Evolutionary conservation across 371 early-diverging fungal species (phyloP).

Genomic region (Nematocida major): DNA sequence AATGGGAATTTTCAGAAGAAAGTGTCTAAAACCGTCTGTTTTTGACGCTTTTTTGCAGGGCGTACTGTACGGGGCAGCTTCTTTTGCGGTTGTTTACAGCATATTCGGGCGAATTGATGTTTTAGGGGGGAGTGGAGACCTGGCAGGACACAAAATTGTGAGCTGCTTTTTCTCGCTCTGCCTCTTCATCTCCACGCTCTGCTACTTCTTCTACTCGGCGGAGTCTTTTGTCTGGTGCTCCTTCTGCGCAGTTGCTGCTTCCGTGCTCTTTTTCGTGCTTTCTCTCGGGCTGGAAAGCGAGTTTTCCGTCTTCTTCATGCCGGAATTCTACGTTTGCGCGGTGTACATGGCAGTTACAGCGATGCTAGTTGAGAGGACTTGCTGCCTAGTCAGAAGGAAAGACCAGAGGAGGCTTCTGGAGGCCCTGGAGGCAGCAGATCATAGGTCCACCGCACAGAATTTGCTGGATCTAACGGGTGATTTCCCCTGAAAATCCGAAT

Average conservation of each 20-base stretch:
- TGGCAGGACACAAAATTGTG: slow-evolving; percentile 2
- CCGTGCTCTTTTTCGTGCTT: slow-evolving; percentile 11
- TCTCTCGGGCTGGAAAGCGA: slow-evolving; percentile 34
- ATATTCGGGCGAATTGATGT: slow-evolving; percentile 33
- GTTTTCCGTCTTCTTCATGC: slow-evolving; percentile 19
- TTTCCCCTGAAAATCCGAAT: no score
- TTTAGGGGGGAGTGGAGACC: background rate
- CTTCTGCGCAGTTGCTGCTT: background rate
- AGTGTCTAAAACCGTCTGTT: slow-evolving; percentile 51
- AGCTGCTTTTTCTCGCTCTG: slow-evolving; percentile 40
- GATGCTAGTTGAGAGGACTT: slow-evolving; percentile 18
- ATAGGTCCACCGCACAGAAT: no score
- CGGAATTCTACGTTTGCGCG: slow-evolving; percentile 8
- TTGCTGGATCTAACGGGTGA: no score
- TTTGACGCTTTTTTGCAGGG: slow-evolving; percentile 12
- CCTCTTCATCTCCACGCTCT: slow-evolving; percentile 28
- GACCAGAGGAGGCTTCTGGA: background rate
- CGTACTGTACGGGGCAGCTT: slow-evolving; percentile 19
- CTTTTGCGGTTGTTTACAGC: slow-evolving; percentile 30
- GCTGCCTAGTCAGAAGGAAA: background rate
- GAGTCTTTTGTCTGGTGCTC: slow-evolving; percentile 29
- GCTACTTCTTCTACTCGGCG: slow-evolving; percentile 20
- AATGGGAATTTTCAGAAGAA: slow-evolving; percentile 60
- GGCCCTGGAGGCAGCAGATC: background rate
- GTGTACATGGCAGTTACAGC: background rate